Evolutionary conservation across 805 yeast genomes (phyloP).

Genomic region (Scheffersomyces coipomensis): DNA sequence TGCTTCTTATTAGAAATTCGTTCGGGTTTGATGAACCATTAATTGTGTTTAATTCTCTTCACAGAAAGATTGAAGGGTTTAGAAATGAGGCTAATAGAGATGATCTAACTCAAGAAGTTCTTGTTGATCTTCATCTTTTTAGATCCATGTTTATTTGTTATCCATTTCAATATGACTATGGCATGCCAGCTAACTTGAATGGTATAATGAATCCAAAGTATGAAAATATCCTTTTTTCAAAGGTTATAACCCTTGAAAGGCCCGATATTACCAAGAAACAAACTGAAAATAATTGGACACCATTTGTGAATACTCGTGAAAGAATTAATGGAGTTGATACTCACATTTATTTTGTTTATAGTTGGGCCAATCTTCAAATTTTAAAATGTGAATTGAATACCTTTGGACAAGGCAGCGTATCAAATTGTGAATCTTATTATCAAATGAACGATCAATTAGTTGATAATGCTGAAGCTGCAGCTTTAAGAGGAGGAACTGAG

Average conservation of each 20-base stretch:
- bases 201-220: constrained; percentile 12
- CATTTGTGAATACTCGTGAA: constrained; percentile 25
- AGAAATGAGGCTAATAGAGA: constrained; percentile 1
- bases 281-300: constrained; percentile 41
- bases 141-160: constrained; percentile 30
- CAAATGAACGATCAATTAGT: neutral
- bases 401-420: constrained; percentile 5
- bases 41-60: constrained; percentile 8
- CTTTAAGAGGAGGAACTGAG: constrained; percentile 37
- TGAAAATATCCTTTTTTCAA: constrained; percentile 15
- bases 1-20: constrained; percentile 17
- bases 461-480: constrained; percentile 21
- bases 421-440: constrained; percentile 4
- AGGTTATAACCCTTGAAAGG: constrained; percentile 18
- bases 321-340: constrained; percentile 24
- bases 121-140: constrained; percentile 5
- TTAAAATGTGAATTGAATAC: constrained; percentile 21
- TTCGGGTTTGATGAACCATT: constrained; percentile 16
- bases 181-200: constrained; percentile 24
- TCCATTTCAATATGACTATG: constrained; percentile 32
- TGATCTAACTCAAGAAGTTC: neutral
- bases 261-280: constrained; percentile 1
- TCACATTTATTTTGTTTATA: constrained; percentile 26
- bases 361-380: constrained; percentile 29
- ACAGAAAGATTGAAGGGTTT: constrained; percentile 9